A percentile compares a stretch with the other conserved stretches of the same genome.
Conservation (phyloP, 306 rosid species). For the Medicago ruthenica region DNA sequence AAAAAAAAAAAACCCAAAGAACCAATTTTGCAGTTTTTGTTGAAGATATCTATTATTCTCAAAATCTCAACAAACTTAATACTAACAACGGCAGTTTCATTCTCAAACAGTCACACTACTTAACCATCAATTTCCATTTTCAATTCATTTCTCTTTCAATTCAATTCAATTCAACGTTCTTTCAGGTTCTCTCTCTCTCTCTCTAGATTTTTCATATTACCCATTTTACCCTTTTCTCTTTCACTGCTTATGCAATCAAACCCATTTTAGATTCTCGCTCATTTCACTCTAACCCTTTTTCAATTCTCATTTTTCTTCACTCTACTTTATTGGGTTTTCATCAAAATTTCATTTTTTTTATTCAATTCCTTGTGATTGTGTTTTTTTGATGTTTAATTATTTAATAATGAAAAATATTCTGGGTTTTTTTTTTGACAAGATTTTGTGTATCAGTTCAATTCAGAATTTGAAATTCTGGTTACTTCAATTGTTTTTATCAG, state of each 20-base stretch:
- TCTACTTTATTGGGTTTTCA: conserved; percentile 27
- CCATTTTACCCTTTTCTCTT: conserved; percentile 36
- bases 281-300: conserved; percentile 29
- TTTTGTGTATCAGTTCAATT: no score
- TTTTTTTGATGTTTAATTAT: not conserved
- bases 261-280: conserved; percentile 4
- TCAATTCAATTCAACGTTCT: conserved; percentile 18
- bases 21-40: not conserved
- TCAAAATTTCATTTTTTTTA: conserved; percentile 9
- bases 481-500: conserved; percentile 31
- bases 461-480: no score
- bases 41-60: no score
- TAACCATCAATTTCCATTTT: not conserved
- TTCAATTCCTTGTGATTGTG: not conserved
- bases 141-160: not conserved
- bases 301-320: conserved; percentile 23
- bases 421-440: no score
- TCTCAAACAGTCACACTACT: no score
- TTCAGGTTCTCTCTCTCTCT: conserved; percentile 35
- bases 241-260: not conserved
- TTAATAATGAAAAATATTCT: not conserved
- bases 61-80: no score
- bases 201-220: not conserved
- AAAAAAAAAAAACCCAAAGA: no score
- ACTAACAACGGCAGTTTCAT: conserved; percentile 19